Conservation (phyloP, 176 grass and related monocot genomes). For the Eragrostis curvula region DNA sequence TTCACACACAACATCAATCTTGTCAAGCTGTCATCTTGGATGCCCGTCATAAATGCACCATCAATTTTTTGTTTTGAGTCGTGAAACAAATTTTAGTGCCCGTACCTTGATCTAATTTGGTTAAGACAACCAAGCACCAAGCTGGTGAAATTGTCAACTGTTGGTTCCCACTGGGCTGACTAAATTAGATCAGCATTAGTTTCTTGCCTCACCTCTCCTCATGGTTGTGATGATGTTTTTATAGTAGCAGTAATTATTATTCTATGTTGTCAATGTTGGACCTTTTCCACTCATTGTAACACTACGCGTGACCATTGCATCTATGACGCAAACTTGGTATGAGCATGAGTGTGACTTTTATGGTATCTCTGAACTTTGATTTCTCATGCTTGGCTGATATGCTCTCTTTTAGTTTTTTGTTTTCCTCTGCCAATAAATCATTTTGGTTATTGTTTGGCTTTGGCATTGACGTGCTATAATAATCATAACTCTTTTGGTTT, state of each 20-base stretch:
- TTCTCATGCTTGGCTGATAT: neutral
- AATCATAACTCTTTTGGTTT: neutral
- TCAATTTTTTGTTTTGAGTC: neutral
- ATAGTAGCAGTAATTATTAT: neutral
- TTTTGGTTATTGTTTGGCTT: constrained; percentile 1
- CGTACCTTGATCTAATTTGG: neutral
- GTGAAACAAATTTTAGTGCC: neutral
- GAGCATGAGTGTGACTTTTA: neutral
- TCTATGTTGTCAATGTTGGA: neutral
- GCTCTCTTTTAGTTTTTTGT: neutral
- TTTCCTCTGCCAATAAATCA: constrained; percentile 12
- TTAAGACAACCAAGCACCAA: neutral
- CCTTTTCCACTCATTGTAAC: constrained; percentile 15
- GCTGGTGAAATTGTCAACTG: neutral
- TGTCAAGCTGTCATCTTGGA: neutral
- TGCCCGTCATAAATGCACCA: neutral
- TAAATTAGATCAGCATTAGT: too few relatives aligned
- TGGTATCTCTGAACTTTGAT: neutral
- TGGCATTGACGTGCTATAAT: neutral
- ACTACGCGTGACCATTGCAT: neutral
- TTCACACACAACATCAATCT: neutral
- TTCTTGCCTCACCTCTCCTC: neutral
- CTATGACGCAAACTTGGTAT: neutral
- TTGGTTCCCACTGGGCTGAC: neutral
- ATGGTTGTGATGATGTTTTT: neutral